phyloP scores from a whole-genome alignment of 768 basidiomycete species.

The Lactarius sanguifluus region DNA sequence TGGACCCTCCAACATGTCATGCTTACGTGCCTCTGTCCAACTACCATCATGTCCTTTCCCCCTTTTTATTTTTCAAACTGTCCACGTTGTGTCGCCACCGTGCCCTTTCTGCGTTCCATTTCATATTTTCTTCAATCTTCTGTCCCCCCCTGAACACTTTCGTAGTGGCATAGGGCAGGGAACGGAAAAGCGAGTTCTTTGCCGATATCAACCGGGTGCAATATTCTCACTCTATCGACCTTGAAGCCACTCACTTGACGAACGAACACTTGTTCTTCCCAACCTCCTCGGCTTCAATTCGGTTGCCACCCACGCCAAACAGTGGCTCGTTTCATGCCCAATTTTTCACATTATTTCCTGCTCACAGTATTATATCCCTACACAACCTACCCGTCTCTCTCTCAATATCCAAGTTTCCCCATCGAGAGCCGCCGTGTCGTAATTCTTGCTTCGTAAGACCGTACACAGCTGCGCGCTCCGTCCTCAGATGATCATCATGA shows the following conservation, averaged over 20 bases:
- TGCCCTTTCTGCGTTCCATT: conserved; percentile 12
- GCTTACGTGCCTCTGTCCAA: conserved; percentile 17
- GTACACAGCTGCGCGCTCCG: conserved; percentile 21
- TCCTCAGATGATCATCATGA: conserved; percentile 19
- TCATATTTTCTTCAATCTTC: conserved; percentile 23
- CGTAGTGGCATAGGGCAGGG: not conserved
- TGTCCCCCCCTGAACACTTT: not conserved
- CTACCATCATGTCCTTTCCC: not conserved
- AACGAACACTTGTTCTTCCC: not conserved
- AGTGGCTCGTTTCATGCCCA: not conserved
- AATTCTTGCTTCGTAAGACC: conserved; percentile 15
- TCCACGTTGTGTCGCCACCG: not conserved
- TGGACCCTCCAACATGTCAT: conserved; percentile 14
- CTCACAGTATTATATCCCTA: not conserved
- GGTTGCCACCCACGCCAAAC: conserved; percentile 9
- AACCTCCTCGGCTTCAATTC: conserved; percentile 8
- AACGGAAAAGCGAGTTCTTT: not conserved
- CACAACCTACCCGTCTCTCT: not conserved
- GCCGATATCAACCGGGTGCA: not conserved
- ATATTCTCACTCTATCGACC: not conserved
- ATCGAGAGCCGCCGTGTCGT: conserved; percentile 4
- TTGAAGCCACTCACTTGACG: conserved; percentile 2
- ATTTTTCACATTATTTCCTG: not conserved
- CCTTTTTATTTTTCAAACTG: not conserved
- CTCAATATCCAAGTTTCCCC: conserved; percentile 1